Evolutionary conservation across 2,329 filamentous ascomycete genomes (phyloP).

Genomic region (Stagonosporopsis vannaccii): DNA sequence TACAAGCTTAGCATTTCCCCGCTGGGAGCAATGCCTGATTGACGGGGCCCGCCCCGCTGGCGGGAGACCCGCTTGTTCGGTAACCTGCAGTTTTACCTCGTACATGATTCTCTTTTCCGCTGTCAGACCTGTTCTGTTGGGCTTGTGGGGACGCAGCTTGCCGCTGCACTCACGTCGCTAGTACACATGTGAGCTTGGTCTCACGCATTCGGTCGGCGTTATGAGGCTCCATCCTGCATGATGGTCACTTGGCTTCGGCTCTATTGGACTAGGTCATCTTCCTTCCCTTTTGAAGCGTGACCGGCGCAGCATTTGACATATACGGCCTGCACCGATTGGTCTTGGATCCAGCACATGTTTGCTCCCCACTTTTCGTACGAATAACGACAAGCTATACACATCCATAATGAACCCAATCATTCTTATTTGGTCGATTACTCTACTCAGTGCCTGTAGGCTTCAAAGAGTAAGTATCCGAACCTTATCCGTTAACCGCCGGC

Average conservation of each 20-base stretch:
- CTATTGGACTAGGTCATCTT: not conserved
- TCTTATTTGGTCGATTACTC: not conserved
- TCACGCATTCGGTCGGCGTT: constrained; percentile 20
- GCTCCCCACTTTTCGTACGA: constrained; percentile 27
- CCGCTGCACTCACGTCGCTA: constrained; percentile 20
- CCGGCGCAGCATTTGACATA: constrained; percentile 16
- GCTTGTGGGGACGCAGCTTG: constrained; percentile 21
- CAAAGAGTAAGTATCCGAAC: not conserved
- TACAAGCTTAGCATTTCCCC: constrained; percentile 19
- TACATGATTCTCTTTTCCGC: constrained; percentile 33
- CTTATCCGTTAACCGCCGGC: not conserved
- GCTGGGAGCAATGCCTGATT: constrained; percentile 23
- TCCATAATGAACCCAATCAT: constrained; percentile 14
- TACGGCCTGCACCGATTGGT: constrained; percentile 2
- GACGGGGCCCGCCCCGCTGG: constrained; percentile 23
- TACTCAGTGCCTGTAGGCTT: not conserved
- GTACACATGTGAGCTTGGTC: constrained; percentile 21
- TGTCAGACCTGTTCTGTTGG: constrained; percentile 35
- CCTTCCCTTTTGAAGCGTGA: constrained; percentile 12
- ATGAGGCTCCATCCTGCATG: constrained; percentile 28
- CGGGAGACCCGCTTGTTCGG: constrained; percentile 22
- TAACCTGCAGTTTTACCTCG: constrained; percentile 30
- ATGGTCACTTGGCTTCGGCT: constrained; percentile 12
- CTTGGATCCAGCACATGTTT: constrained; percentile 19
- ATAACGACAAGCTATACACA: constrained; percentile 27